These are phyloP conservation scores for Arthrobotrys megalospora DNA, from an alignment of 2,329 filamentous ascomycete genomes.

Conservation along the genomic window DNA sequence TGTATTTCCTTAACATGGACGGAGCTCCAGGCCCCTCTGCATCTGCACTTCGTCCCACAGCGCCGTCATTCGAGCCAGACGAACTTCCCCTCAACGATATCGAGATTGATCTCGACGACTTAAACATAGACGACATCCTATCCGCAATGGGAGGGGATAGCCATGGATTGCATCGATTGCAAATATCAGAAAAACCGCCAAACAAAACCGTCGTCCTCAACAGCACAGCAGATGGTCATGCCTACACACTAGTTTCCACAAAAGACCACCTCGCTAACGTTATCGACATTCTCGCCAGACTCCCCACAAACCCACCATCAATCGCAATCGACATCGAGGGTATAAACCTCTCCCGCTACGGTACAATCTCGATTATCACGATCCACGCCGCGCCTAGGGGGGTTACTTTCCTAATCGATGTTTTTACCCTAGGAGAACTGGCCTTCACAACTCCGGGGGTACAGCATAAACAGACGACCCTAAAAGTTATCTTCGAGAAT, in stretches of 20 bases:
- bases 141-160: too few relatives aligned
- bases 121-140: too few relatives aligned
- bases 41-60: too few relatives aligned
- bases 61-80: too few relatives aligned
- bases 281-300: constrained; percentile 58
- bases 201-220: too few relatives aligned
- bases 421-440: constrained; percentile 66
- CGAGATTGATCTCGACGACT: too few relatives aligned
- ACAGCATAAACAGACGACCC: constrained; percentile 48
- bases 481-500: constrained; percentile 70
- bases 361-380: constrained; percentile 70
- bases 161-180: too few relatives aligned
- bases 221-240: too few relatives aligned
- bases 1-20: too few relatives aligned
- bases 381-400: constrained; percentile 66
- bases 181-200: too few relatives aligned
- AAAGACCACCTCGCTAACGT: constrained; percentile 20
- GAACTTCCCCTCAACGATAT: too few relatives aligned
- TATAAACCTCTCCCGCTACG: constrained; percentile 68
- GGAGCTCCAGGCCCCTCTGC: too few relatives aligned
- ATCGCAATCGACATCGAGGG: constrained; percentile 72
- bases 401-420: constrained; percentile 69
- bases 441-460: constrained; percentile 68
- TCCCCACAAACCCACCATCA: constrained; percentile 65
- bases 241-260: constrained; percentile 48